Conservation (phyloP, 2,329 filamentous ascomycete genomes). For the Massarina eburnea region DNA sequence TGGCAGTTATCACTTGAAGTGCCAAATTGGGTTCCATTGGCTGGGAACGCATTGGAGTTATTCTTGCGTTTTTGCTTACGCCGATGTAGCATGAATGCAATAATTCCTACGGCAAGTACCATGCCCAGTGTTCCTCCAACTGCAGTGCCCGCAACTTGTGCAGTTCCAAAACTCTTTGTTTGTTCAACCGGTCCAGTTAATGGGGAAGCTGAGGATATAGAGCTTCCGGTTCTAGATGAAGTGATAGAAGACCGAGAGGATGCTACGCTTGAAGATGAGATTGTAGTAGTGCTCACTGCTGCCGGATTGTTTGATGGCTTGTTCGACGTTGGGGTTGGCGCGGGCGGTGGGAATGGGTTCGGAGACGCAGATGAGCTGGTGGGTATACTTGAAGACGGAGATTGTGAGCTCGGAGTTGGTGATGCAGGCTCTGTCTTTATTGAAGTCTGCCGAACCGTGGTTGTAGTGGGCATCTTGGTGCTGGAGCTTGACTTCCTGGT, state of each 20-base stretch:
- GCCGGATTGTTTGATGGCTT: not conserved
- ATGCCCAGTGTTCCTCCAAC: not conserved
- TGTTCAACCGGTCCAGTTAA: not conserved
- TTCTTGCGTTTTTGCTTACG: not conserved
- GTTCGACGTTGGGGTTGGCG: not conserved
- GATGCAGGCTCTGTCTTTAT: no score
- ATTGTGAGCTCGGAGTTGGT: no score
- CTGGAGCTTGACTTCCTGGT: no score
- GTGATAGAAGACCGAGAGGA: not conserved
- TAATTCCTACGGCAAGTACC: not conserved
- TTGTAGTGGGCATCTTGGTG: no score
- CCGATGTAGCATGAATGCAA: not conserved
- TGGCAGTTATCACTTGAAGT: no score
- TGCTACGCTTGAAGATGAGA: not conserved
- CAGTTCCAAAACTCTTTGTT: not conserved
- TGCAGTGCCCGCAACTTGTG: not conserved
- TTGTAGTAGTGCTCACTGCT: not conserved
- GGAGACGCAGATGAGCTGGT: no score
- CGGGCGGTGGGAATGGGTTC: not conserved
- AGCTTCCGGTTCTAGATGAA: not conserved
- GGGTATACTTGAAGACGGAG: no score
- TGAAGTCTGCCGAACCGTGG: no score
- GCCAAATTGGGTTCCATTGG: no score
- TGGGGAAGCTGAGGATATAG: not conserved
- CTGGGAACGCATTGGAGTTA: no score